Conservation (phyloP, 352 stramenopile species). For the Blastocystis sp. region DNA sequence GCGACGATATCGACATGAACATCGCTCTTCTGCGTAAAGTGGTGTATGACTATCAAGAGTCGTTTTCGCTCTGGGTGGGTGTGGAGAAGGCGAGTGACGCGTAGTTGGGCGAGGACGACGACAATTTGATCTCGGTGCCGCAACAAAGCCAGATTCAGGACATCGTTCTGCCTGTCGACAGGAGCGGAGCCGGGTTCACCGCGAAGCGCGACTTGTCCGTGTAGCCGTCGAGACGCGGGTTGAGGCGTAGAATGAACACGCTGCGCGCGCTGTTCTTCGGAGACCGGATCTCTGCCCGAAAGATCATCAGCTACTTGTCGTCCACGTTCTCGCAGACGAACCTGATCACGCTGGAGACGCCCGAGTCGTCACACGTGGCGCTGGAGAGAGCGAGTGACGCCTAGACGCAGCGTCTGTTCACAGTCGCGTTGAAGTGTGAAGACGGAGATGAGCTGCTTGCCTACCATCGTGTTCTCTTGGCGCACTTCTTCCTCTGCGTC, state of each 20-base stretch:
- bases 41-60: background rate
- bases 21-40: background rate
- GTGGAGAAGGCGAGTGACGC: background rate
- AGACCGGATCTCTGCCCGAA: background rate
- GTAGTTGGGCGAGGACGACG: slow-evolving; percentile 54
- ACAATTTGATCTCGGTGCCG: background rate
- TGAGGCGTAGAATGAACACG: slow-evolving; percentile 6
- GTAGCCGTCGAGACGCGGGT: background rate
- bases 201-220: slow-evolving; percentile 36
- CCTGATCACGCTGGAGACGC: slow-evolving; percentile 4
- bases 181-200: background rate
- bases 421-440: background rate
- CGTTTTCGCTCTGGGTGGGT: slow-evolving; percentile 13
- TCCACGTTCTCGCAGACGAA: background rate
- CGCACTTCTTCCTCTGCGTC: background rate
- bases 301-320: background rate
- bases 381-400: background rate
- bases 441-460: background rate
- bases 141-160: background rate
- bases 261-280: background rate
- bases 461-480: background rate
- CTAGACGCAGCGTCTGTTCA: background rate
- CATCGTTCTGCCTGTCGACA: background rate
- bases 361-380: background rate
- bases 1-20: background rate